Evolutionary conservation across 345 rosid species (phyloP).

Genomic region (Euphorbia peplus): DNA sequence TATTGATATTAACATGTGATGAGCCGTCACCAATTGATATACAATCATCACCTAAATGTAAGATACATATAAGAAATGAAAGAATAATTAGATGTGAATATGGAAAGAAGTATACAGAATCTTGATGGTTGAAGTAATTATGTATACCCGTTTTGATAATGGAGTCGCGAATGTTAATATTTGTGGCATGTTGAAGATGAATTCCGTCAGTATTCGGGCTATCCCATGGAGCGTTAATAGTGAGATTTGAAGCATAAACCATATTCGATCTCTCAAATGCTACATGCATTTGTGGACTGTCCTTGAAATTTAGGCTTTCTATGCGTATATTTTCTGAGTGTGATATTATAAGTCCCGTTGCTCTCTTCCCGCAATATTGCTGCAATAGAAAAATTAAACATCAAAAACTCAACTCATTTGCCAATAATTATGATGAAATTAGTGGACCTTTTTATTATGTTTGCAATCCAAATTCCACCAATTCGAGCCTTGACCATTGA

Average conservation of each 20-base stretch:
- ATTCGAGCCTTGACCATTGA: conserved; percentile 42
- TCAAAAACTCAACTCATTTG: not conserved
- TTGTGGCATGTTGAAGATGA: conserved; percentile 36
- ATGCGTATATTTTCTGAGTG: conserved; percentile 34
- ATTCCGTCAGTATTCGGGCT: conserved; percentile 65
- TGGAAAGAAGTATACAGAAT: not conserved
- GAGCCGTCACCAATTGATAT: conserved; percentile 48
- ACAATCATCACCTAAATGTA: conserved; percentile 48
- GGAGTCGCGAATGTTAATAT: conserved; percentile 21
- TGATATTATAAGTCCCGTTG: conserved; percentile 31
- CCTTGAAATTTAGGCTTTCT: conserved; percentile 24
- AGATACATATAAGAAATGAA: not conserved
- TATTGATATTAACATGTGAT: conserved; percentile 25
- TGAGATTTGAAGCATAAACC: conserved; percentile 25
- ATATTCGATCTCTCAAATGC: conserved; percentile 23
- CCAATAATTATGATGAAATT: not conserved
- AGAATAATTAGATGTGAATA: not conserved
- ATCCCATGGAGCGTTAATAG: conserved; percentile 36
- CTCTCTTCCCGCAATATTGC: conserved; percentile 37
- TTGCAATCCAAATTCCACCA: conserved; percentile 45
- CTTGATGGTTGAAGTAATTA: no score
- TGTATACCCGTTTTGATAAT: conserved; percentile 43
- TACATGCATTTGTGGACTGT: conserved; percentile 53
- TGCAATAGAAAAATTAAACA: conserved; percentile 8
- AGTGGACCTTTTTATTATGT: not conserved